phyloP scores from a whole-genome alignment of 2,329 filamentous ascomycete species.

The Ophiostoma himal-ulmi region DNA sequence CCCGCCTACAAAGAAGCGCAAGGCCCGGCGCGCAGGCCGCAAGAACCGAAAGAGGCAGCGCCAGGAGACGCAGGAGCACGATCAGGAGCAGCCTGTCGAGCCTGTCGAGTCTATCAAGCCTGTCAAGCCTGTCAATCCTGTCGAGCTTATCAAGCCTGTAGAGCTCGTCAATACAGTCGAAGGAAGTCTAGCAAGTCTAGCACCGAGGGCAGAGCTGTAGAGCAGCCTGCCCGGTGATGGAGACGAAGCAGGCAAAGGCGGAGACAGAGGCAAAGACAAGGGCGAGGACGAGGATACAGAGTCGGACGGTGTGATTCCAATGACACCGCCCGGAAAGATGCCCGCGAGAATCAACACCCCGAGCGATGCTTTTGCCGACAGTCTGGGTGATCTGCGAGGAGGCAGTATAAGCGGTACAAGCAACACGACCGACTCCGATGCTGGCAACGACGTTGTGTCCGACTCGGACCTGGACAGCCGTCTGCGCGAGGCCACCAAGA shows the following conservation, averaged over 20 bases:
- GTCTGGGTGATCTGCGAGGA: background rate
- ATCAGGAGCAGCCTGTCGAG: background rate
- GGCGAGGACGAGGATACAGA: background rate
- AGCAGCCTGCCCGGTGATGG: background rate
- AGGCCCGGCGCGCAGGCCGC: background rate
- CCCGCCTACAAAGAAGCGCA: background rate
- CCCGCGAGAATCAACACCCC: background rate
- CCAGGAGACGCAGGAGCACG: background rate
- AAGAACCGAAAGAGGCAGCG: background rate
- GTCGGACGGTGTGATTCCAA: background rate
- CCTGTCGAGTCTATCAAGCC: background rate
- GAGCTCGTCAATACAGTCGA: background rate
- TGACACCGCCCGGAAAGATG: background rate
- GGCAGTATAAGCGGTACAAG: background rate
- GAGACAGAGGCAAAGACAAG: background rate
- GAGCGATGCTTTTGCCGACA: background rate
- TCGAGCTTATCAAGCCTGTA: background rate
- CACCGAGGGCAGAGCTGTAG: background rate
- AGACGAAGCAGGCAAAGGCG: background rate
- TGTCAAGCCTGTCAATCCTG: no score
- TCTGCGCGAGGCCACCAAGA: conserved; percentile 7
- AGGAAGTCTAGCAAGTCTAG: background rate
- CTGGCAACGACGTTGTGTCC: background rate
- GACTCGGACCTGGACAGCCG: conserved; percentile 9
- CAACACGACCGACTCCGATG: background rate